Conservation (phyloP, 225 moss, liverwort and hornwort species). For the Antitrichia curtipendula region DNA sequence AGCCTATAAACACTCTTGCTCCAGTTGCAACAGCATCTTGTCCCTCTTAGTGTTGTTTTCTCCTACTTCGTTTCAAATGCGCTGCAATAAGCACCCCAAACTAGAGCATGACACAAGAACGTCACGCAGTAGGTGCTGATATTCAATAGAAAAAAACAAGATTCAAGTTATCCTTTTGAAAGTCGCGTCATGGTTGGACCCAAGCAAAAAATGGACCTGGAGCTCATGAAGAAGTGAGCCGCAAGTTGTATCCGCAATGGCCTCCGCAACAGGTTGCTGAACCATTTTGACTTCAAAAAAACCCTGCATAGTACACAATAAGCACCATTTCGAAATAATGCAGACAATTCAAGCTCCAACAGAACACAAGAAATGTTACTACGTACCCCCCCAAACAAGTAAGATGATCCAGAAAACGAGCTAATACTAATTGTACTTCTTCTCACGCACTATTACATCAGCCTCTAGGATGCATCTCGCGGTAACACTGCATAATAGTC, state of each 20-base stretch:
- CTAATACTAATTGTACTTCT: neutral
- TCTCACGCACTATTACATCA: neutral
- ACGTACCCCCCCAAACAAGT: neutral
- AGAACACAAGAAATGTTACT: neutral
- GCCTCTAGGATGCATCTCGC: neutral
- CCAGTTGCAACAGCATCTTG: constrained; percentile 56
- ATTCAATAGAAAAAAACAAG: neutral
- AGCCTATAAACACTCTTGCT: constrained; percentile 43
- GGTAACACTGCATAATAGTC: neutral
- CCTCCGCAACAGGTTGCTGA: constrained; percentile 43
- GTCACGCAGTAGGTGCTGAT: neutral
- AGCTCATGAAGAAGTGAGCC: constrained; percentile 83
- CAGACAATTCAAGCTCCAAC: neutral
- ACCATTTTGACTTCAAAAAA: constrained; percentile 36
- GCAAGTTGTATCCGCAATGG: constrained; percentile 57
- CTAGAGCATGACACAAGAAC: neutral
- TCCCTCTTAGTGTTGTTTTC: constrained; percentile 34
- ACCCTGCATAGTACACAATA: neutral
- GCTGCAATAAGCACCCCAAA: constrained; percentile 26
- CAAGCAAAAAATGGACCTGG: constrained; percentile 37
- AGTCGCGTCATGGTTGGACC: neutral
- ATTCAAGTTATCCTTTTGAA: neutral
- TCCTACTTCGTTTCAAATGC: constrained; percentile 53
- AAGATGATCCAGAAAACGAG: neutral
- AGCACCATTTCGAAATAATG: neutral